These are phyloP conservation scores for Pholiota conissans DNA, from an alignment of 768 basidiomycete species.

Conservation along the genomic window DNA sequence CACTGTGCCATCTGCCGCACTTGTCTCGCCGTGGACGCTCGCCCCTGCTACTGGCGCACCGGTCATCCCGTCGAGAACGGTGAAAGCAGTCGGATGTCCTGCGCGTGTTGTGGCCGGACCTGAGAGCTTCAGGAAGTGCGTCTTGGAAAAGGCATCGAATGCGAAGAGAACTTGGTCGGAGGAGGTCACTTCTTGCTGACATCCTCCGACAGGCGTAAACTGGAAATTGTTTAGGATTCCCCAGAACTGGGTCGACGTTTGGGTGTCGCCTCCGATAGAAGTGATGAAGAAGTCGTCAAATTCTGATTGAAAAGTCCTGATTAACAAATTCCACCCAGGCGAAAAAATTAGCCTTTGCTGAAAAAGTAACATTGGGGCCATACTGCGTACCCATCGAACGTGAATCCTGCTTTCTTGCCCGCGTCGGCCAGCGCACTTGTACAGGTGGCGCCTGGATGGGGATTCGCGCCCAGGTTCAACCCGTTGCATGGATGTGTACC, in stretches of 20 bases:
- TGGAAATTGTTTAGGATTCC: constrained; percentile 34
- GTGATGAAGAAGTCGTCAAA: constrained; percentile 47
- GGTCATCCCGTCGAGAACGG: constrained; percentile 37
- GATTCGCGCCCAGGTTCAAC: constrained; percentile 35
- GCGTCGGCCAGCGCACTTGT: constrained; percentile 47
- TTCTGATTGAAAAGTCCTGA: constrained; percentile 30
- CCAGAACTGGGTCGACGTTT: constrained; percentile 36
- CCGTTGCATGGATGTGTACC: constrained; percentile 45
- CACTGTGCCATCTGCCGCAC: constrained; percentile 23
- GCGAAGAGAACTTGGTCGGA: constrained; percentile 36
- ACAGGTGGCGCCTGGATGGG: constrained; percentile 37
- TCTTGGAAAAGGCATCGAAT: constrained; percentile 35
- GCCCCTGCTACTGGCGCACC: constrained; percentile 34
- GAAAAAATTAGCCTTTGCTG: background rate
- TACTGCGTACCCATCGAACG: constrained; percentile 41
- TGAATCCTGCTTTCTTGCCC: constrained; percentile 27
- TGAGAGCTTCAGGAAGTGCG: constrained; percentile 32
- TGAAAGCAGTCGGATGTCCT: constrained; percentile 28
- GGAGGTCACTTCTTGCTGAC: constrained; percentile 34
- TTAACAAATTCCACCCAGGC: background rate
- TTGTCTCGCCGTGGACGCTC: constrained; percentile 15
- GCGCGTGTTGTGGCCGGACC: constrained; percentile 26
- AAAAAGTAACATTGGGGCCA: background rate
- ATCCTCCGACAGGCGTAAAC: constrained; percentile 38
- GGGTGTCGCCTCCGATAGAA: constrained; percentile 29